Base-by-base conservation (phyloP, 371 early-diverging fungal species). In the Circinella minor region DNA sequence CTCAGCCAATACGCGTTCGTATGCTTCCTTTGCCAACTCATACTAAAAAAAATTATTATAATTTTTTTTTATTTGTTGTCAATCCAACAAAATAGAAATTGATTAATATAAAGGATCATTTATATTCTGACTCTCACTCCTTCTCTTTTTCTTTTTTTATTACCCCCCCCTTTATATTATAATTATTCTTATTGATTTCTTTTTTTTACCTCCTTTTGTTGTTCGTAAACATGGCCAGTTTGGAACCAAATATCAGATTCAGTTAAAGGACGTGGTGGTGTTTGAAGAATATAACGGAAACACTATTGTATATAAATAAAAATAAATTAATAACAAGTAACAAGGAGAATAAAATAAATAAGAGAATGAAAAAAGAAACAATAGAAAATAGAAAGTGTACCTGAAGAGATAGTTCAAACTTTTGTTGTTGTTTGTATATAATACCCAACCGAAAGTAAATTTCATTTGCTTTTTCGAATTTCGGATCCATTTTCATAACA, bases 181-280 rank as follows among this genome's bases (percentile, higher is more conserved):
- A 51, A 13, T n/a, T 4, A n/a, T 51, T n/a, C 51, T n/a, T 14
- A 17, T n/a, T 13, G 8, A 17, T 51, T 13, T 51, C 47, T 5
- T n/a, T 13, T n/a, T 13, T 5, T 71, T 80, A 91, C 92, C 78
- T 98, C 97, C 68, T 94, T 94, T 79, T 94, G 94, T 72, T 95
- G 95, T 78, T 99, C 99, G 74, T 97, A 93, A 10, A 96, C 95
- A 70, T 96, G 96, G 8, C 98, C 99, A 54, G 98, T 97, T 81
- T 99, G 98, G 78, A 96, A 98, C 96, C 95, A 96, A 54, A 99
- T 96, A 71, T 99, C 99, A 3, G 90, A 85, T 68, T 96, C 96
- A 5, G 92, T 95, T 48, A 98, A 84, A 17, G 99, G 98, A 71
- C 90, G 90, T n/a, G 98, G 98, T 13, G 99, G 98, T n/a, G 86